Percentiles rank a stretch among this genome's conserved stretches.
phyloP scores from a whole-genome alignment of 164 flowering plant species.

The Vitis cinerea region DNA sequence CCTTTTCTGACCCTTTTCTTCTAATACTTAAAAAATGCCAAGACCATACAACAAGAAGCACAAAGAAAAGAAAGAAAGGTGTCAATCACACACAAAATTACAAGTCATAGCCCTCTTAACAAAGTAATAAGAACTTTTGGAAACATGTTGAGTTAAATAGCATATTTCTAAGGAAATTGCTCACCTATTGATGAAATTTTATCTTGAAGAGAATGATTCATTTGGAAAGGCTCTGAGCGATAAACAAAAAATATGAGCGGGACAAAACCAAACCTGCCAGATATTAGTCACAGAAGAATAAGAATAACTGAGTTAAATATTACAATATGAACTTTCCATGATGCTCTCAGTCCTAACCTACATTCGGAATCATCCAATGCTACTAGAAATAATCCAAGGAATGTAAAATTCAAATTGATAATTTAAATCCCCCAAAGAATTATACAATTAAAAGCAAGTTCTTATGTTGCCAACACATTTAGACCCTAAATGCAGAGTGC shows the following conservation, averaged over 20 bases:
- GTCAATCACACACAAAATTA: background rate
- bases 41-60: background rate
- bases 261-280: conserved; percentile 69
- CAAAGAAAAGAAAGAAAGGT: background rate
- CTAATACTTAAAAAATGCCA: background rate
- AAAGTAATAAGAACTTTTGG: background rate
- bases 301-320: background rate
- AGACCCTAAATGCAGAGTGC: too few relatives aligned
- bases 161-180: conserved; percentile 19
- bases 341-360: background rate
- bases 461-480: background rate
- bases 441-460: background rate
- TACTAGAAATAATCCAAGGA: background rate
- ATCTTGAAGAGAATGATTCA: conserved; percentile 37
- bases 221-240: conserved; percentile 30
- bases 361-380: background rate
- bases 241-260: conserved; percentile 46
- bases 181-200: conserved; percentile 63
- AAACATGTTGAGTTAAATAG: background rate
- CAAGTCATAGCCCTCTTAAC: background rate
- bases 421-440: background rate
- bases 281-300: conserved; percentile 5
- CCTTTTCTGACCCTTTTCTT: background rate
- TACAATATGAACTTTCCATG: background rate
- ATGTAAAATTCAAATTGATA: background rate